Conservation (phyloP, 73 alveolate genomes). For the Tetrahymena borealis region DNA sequence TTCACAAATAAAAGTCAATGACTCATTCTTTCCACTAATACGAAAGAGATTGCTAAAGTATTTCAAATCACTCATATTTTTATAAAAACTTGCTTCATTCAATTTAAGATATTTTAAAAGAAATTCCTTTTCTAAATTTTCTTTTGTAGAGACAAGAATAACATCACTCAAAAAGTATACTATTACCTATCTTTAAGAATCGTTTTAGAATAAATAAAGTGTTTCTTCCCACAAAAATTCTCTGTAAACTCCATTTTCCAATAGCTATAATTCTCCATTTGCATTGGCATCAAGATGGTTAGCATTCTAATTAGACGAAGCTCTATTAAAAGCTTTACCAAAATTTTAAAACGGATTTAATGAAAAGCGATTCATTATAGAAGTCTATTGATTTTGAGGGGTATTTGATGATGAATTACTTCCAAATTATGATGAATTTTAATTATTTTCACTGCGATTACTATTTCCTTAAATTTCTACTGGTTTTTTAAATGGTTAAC, state of each 20-base stretch:
- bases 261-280: not conserved
- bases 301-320: no score
- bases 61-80: not conserved
- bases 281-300: not conserved
- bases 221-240: not conserved
- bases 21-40: not conserved
- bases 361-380: no score
- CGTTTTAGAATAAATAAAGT: not conserved
- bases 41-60: not conserved
- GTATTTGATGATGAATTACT: no score
- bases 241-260: not conserved
- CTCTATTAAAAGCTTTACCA: no score
- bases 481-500: not conserved
- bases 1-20: not conserved
- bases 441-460: no score
- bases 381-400: not conserved
- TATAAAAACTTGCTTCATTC: not conserved
- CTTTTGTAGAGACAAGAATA: not conserved
- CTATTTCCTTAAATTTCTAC: not conserved
- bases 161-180: not conserved
- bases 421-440: no score
- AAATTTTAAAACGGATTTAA: no score
- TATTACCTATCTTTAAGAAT: not conserved
- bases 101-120: not conserved
- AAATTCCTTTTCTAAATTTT: not conserved